Evolutionary conservation across 1,284 basidiomycete species (phyloP), one percentile per base, ranked within the genome.

Genomic region (Irpex sp.): DNA sequence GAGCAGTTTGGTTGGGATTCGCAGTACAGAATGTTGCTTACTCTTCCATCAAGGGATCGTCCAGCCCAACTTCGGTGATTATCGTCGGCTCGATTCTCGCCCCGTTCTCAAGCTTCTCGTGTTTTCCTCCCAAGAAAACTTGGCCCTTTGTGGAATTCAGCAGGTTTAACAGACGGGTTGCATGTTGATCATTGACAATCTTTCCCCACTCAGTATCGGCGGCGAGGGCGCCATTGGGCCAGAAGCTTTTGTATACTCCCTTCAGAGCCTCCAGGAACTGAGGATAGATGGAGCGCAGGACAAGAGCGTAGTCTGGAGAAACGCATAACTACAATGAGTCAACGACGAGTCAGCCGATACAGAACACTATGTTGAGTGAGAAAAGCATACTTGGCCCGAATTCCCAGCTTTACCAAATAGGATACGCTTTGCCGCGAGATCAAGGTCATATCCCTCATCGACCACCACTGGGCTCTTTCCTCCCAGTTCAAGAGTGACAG

Each of bases 381-480:
- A 6, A 19, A 26, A n/a, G 36, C 74, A 49, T 65, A 81, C 90
- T 76, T 93, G 92, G 1, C 92, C 92, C 1, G 82, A 82, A 70
- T 93, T 93, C 63, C 84, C 78, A 13, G 84, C 75, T 76, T 94
- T 96, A 59, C 93, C 93, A 85, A 89, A 93, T 40, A 95, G 76
- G 52, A 92, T 80, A 13, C 91, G 82, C 57, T 80, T 82, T 0
- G 87, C 86, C 0, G 86, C 80, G 6, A 79, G 73, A 61, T 83
- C 78, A 59, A 91, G 72, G 70, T 92, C 85, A 66, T 82, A 83
- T 57, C 79, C 82, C 0, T 87, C 78, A 70, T 94, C 89, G 58
- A 96, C 78, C 69, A 95, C 83, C 15, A 88, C 90, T 5, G 94
- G 94, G 13, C 87, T 91, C 78, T 96, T 96, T 57, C 93, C 91